Conservation (phyloP, 2,329 filamentous ascomycete genomes). For the Cladosporium velox region DNA sequence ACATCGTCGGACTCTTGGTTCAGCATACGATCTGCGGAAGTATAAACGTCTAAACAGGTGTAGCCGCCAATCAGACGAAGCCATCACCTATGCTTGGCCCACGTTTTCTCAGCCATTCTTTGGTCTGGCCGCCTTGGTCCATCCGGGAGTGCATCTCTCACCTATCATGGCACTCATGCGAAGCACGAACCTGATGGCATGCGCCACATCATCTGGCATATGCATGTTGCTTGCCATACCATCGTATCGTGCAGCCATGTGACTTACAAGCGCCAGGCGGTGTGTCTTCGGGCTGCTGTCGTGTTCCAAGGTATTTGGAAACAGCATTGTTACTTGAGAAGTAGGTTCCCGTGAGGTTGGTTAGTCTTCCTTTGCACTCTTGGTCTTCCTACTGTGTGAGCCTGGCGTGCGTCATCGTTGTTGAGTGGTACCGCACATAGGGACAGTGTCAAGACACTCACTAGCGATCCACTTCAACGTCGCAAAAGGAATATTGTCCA, state of each 20-base stretch:
- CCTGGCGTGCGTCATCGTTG: neutral
- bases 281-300: neutral
- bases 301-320: neutral
- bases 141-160: neutral
- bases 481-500: neutral
- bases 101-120: slow-evolving; percentile 2
- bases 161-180: neutral
- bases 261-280: slow-evolving; percentile 2
- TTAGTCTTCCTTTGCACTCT: neutral
- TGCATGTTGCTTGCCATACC: neutral
- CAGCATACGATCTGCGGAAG: neutral
- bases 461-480: neutral
- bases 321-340: neutral
- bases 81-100: neutral
- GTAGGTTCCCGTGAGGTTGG: neutral
- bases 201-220: neutral
- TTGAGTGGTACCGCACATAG: neutral
- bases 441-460: neutral
- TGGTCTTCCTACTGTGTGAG: neutral
- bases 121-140: neutral
- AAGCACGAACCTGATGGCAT: neutral
- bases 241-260: neutral
- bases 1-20: neutral
- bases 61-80: neutral
- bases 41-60: neutral